Base-by-base conservation (phyloP, 1,139 yeast species). In the Kluyveromyces sp. region DNA sequence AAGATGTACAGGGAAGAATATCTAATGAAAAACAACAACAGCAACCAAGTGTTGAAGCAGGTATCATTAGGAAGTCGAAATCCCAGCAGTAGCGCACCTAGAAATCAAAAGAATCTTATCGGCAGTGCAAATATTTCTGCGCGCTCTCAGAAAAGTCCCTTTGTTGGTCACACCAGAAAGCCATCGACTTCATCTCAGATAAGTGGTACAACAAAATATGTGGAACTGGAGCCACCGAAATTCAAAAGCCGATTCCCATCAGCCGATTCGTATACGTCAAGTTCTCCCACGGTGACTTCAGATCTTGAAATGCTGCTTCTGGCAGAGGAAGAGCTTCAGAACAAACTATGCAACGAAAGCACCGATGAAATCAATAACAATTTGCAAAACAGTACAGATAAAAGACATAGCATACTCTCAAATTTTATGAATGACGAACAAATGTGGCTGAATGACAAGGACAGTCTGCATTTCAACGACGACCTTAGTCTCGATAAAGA, bases 401-500 rank as follows among this genome's bases (percentile, higher is more conserved):
- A 38, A 20, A 31, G 41, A 20, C n/a, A 38, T 15, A 38, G 41
- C 15, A 38, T 38, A 19, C 41, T 38, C 11, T 38, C 41, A 6
- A 38, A 38, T 16, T 38, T 38, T 15, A 38, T 38, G 41, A 38
- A 38, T 31, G 41, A 38, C 19, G 41, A 38, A 17, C 41, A 38
- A 15, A 30, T 38, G 29, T 38, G 41, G 41, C 29, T 38, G 35
- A 32, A 38, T 16, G 36, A 38, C n/a, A 38, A 38, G 20, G 31
- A 31, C 9, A 34, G 25, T 20, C 32, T 38, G 20, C 34, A 30
- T 8, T 38, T 17, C 17, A 16, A 26, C 8, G 41, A 38, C 8
- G 42, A 40, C 15, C 34, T 41, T n/a, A 40, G 43, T 2, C 36
- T 45, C 19, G 54, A 53, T 38, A 47, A 52, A 19, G 51, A 53